Evolutionary conservation across 352 stramenopile genomes (phyloP).

Genomic region (Globisporangium perplexum): DNA sequence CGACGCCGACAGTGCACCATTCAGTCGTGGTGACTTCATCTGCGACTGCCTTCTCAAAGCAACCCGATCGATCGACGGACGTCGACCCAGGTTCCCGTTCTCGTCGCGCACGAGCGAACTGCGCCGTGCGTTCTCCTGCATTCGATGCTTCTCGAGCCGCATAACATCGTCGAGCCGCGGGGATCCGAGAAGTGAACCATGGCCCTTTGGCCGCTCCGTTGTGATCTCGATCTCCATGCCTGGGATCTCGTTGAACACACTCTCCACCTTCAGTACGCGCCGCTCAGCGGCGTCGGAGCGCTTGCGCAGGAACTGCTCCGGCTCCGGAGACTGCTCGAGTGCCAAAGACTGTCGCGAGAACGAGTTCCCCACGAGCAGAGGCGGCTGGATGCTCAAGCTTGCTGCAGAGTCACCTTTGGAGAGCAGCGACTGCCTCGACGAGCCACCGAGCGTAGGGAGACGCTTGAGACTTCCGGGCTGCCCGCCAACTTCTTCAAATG

Average conservation of each 20-base stretch:
- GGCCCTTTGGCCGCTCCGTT: constrained; percentile 23
- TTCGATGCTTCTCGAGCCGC: constrained; percentile 11
- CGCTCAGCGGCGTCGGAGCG: constrained; percentile 18
- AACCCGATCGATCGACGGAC: constrained; percentile 1
- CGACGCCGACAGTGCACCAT: neutral
- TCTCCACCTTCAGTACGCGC: constrained; percentile 36
- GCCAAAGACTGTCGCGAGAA: constrained; percentile 5
- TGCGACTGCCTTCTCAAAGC: neutral
- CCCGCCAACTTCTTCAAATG: constrained; percentile 8
- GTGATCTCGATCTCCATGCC: constrained; percentile 59
- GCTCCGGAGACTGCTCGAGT: constrained; percentile 19
- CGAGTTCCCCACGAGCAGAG: neutral
- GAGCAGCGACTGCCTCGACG: constrained; percentile 2
- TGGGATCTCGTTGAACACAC: constrained; percentile 30
- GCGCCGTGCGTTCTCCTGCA: constrained; percentile 14
- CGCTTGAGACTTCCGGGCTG: constrained; percentile 3
- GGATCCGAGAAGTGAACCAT: constrained; percentile 3
- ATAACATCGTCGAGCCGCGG: constrained; percentile 3
- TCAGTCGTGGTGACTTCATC: neutral
- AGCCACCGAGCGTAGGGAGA: constrained; percentile 1
- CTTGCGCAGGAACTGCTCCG: constrained; percentile 53
- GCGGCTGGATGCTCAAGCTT: neutral
- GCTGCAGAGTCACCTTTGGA: neutral
- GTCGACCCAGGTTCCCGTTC: constrained; percentile 12
- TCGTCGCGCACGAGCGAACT: constrained; percentile 15